Evolutionary conservation across 306 rosid genomes (phyloP).

Genomic region (Cicer arietinum): DNA sequence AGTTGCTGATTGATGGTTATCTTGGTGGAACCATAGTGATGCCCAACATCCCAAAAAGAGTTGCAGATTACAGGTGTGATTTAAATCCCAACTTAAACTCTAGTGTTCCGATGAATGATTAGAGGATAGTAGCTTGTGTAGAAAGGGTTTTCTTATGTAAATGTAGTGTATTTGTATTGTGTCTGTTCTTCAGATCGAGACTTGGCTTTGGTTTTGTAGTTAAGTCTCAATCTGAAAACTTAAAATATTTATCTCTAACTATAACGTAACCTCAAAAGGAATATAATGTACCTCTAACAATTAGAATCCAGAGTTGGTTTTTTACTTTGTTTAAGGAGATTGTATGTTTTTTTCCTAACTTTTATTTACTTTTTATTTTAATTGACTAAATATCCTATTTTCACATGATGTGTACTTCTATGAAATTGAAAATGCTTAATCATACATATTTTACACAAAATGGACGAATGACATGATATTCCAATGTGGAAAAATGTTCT

Average conservation of each 20-base stretch:
- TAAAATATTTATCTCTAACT: not conserved
- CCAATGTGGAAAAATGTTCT: no score
- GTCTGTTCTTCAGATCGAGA: not conserved
- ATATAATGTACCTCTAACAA: not conserved
- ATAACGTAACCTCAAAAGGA: not conserved
- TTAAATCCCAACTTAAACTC: constrained; percentile 48
- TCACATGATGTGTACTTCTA: no score
- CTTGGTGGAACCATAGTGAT: constrained; percentile 62
- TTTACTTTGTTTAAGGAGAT: not conserved
- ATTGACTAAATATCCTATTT: no score
- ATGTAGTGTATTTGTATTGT: constrained; percentile 20
- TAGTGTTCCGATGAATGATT: constrained; percentile 46
- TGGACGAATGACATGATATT: no score
- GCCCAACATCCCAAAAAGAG: constrained; percentile 56
- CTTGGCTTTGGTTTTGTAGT: constrained; percentile 7
- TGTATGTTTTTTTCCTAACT: no score
- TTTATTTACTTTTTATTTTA: no score
- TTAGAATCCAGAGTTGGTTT: not conserved
- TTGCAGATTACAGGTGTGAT: constrained; percentile 48
- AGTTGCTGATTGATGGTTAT: constrained; percentile 74
- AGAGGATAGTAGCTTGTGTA: constrained; percentile 45
- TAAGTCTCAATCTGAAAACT: constrained; percentile 13
- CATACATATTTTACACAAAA: no score
- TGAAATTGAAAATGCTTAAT: no score
- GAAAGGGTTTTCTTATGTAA: constrained; percentile 26